These are phyloP conservation scores for Cucumis sativus DNA, from an alignment of 306 rosid species.

Conservation along the genomic window DNA sequence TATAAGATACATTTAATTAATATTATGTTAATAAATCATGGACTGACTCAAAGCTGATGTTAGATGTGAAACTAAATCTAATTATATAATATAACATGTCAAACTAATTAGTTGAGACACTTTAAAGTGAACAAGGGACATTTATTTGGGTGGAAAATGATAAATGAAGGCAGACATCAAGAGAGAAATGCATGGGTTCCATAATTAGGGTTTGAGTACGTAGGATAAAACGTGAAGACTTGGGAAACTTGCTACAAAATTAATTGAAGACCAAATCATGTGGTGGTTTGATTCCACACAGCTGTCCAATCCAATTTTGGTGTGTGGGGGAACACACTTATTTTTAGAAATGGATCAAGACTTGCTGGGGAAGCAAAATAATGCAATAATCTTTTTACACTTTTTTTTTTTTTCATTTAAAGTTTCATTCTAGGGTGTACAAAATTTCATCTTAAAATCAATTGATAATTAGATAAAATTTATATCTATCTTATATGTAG, in stretches of 20 bases:
- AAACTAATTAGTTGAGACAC: too few species aligned
- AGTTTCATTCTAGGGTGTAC: too few species aligned
- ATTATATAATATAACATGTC: too few species aligned
- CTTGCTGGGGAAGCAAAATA: background rate
- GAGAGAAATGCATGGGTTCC: background rate
- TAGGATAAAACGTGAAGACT: background rate
- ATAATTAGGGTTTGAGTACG: background rate
- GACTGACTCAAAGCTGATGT: too few species aligned
- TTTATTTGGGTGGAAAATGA: background rate
- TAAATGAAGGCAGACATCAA: background rate
- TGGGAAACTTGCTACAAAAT: background rate
- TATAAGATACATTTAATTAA: too few species aligned
- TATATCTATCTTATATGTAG: too few species aligned
- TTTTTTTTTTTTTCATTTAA: too few species aligned
- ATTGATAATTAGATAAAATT: too few species aligned
- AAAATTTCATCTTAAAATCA: too few species aligned
- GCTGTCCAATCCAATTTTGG: background rate
- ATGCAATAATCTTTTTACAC: background rate
- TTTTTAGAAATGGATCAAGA: background rate
- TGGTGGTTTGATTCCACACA: background rate
- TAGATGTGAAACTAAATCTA: too few species aligned
- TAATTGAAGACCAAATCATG: background rate
- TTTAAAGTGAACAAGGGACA: background rate
- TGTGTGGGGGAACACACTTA: slow-evolving; percentile 5
- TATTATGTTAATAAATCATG: too few species aligned